phyloP scores from a whole-genome alignment of 2,329 filamentous ascomycete species.

The Talaromyces amestolkiae region DNA sequence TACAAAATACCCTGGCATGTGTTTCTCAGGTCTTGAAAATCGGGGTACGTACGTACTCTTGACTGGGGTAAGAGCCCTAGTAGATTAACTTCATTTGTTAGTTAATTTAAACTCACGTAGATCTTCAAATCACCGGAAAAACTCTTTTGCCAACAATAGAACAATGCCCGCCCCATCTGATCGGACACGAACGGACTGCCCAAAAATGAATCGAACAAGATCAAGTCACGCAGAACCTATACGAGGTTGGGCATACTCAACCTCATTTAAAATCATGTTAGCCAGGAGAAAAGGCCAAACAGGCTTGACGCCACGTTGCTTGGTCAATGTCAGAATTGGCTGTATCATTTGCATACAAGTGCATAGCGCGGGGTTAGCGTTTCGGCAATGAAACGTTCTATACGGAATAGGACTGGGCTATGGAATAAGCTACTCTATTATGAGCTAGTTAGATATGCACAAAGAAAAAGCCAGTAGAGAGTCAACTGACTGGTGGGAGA shows the following conservation, averaged over 20 bases:
- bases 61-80: neutral
- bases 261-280: neutral
- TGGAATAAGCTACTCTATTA: neutral
- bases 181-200: neutral
- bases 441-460: neutral
- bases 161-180: neutral
- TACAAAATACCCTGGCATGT: neutral
- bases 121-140: neutral
- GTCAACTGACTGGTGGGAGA: neutral
- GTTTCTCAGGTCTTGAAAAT: neutral
- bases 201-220: neutral
- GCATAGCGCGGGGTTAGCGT: constrained; percentile 8
- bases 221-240: neutral
- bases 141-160: neutral
- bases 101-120: neutral
- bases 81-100: neutral
- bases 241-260: neutral
- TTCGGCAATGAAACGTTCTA: constrained; percentile 10
- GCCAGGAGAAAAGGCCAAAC: neutral
- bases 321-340: neutral
- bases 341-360: neutral
- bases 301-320: constrained; percentile 7
- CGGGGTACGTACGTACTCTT: neutral
- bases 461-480: neutral
- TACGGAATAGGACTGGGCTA: neutral